Conservation (phyloP, 2,329 filamentous ascomycete species). For the Chrysosphaeria jannelii region DNA sequence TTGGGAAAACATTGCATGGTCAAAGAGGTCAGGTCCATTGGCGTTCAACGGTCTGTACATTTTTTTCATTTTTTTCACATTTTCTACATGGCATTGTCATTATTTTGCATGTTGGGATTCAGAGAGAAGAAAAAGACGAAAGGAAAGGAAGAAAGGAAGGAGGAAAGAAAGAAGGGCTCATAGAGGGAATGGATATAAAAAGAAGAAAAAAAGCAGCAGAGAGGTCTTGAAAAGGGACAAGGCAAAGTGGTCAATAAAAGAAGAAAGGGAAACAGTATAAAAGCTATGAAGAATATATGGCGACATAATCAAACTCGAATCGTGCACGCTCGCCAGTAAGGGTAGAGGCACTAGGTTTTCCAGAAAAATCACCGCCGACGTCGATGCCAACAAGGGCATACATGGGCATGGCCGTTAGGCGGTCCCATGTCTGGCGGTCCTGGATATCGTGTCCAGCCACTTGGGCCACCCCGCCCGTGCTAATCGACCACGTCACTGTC, state of each 20-base stretch:
- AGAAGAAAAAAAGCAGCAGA: conserved; percentile 1
- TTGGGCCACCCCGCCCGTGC: conserved; percentile 13
- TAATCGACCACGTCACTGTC: conserved; percentile 16
- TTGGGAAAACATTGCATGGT: too few species aligned
- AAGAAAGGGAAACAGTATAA: neutral
- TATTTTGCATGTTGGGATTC: neutral
- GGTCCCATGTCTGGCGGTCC: conserved; percentile 14
- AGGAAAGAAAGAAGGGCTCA: conserved; percentile 1
- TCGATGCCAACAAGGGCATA: conserved; percentile 22
- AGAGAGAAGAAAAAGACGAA: conserved; percentile 1
- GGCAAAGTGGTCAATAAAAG: neutral
- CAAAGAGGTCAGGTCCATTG: too few species aligned
- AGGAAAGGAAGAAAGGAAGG: neutral
- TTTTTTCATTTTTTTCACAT: conserved; percentile 1
- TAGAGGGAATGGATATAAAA: neutral
- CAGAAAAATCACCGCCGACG: conserved; percentile 17
- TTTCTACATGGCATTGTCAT: conserved; percentile 1
- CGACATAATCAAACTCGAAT: conserved; percentile 8
- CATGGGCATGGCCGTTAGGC: conserved; percentile 16
- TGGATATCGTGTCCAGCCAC: conserved; percentile 14
- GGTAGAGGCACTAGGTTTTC: conserved; percentile 11
- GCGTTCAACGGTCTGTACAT: neutral
- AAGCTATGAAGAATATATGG: conserved; percentile 4
- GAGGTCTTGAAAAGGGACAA: conserved; percentile 1
- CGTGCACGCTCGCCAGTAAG: conserved; percentile 6